Evolutionary conservation across 1,284 basidiomycete species (phyloP), one percentile per base, ranked within the genome.

Genomic region (Cryptococcus sp.): DNA sequence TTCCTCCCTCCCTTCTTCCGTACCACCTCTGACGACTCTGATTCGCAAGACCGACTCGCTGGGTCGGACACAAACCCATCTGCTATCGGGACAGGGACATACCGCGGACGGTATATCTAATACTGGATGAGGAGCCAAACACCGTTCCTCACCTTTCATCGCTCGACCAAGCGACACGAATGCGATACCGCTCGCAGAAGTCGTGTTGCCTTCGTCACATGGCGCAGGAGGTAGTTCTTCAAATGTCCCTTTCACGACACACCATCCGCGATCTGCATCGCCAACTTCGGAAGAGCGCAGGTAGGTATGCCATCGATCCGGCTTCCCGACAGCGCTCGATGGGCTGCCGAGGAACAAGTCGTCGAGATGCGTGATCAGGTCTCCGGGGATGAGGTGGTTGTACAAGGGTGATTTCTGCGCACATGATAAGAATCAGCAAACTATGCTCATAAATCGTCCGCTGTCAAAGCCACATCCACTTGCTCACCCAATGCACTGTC

Each of bases 281-380:
- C 61, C 66, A 5, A 57, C 20, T 3, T 57, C 26, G 5, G 49
- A 25, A 5, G 66, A 61, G 3, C 48, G 22, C 20, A 76, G 65
- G 44, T 75, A 76, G 7, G 52, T 46, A 2, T 34, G 41, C 74
- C 74, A 76, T 5, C 46, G 46, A 38, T 72, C 72, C 2, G 52
- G 53, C 5, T 37, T 37, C 5, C 29, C 19, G 23, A 41, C 40
- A 11, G 54, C 37, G 22, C 16, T 19, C 41, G 45, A 16, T 7
- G 46, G 22, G 5, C 63, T 63, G 8, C 65, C 67, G 26, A 74
- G 37, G 38, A 63, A 62, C 13, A 65, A 38, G 45, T 75, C 75
- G 52, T 77, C 71, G 20, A 77, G 52, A 53, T 75, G 71, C 3
- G 71, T 73, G 26, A 77, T 63, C 7, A 74, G 41, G 23, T 71